Evolutionary conservation across 257 asterid genomes (phyloP), one percentile per base, ranked within the genome.

Genomic region (Lithospermum erythrorhizon): DNA sequence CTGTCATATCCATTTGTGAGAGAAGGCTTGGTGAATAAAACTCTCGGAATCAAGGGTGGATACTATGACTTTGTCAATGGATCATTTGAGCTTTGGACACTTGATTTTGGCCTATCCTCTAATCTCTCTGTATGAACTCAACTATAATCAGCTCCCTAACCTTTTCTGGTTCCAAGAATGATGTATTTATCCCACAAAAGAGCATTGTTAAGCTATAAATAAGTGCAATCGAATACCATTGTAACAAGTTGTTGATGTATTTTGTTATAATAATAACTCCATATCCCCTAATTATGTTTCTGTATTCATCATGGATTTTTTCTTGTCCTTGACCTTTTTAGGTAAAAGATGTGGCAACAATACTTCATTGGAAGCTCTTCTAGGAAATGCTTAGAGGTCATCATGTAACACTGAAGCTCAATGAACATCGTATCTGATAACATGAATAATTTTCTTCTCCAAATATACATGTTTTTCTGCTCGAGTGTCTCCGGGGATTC

Each of bases 21-120:
- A 65, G 84, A 82, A 0, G 98, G 96, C 11, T 65, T 91, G 81
- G 91, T 85, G 88, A 91, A 91, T 58, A 78, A 78, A 65, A 87
- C 98, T 3, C 85, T 91, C 10, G 82, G 88, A n/a, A 53, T 91
- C 9, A 91, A 83, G 87, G 98, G 96, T 13, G 96, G 90, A 19
- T 69, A 87, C 81, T 91, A 87, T 8, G 95, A 91, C 62, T 91
- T 91, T 25, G 68, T 87, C 58, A 82, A 78, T 27, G 98, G 98
- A 67, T 78, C 76, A 54, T 87, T 87, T 41, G 98, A 90, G 91
- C 94, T 90, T 57, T 90, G 98, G 98, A 78, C 84, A 57, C 94
- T 87, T 21, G 93, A 90, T 6, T 87, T 87, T 78, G 63, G 83
- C 57, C 79, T 83, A 58, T 85, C 95, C 74, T 79, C 91, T 22